Evolutionary conservation across 257 asterid species (phyloP), one percentile per base, ranked within the genome.

Genomic region (Jacaranda mimosifolia): DNA sequence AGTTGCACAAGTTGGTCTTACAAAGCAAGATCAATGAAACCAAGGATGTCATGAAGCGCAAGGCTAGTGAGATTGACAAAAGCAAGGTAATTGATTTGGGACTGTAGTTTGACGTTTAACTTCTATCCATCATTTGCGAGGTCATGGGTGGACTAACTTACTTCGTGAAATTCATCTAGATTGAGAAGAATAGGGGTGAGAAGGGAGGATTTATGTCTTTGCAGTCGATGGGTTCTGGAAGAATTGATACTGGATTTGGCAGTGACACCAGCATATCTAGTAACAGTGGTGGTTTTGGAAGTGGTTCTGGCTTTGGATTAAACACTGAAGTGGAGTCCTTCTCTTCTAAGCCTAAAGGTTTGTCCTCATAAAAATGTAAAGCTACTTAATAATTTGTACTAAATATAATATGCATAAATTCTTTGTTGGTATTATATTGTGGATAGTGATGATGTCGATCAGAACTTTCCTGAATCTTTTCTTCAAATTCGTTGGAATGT

Each of bases 11-110:
- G 88, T 77, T 92, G 89, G 92, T 88, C 71, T 35, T 87, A 75
- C 96, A 92, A 85, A 94, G 90, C 88, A 92, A 94, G 89, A 92
- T 94, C 79, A 87, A 91, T 59, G 99, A 92, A 55, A 89, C 97
- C 64, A 89, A 94, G 88, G 92, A 89, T 77, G 84, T 89, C 83
- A 92, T 92, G 99, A 92, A 88, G 87, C 95, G 91, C 18, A 94
- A 92, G 90, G 99, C 99, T 64, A 92, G 77, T 78, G 97, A 94
- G 86, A 94, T 94, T 86, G 97, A 88, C 85, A 94, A 94, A 87
- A 94, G 84, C 97, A 94, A 91, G 97, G 99, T 94, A 77, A 75
- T 55, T 74, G 35, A 18, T 49, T 45, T 38, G 39, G 64, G 72
- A 68, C 56, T 17, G 51, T 76, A 66, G 59, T 53, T 32, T 21